Conservation (phyloP, 139 green algal genomes). For the Dunaliella sp. region DNA sequence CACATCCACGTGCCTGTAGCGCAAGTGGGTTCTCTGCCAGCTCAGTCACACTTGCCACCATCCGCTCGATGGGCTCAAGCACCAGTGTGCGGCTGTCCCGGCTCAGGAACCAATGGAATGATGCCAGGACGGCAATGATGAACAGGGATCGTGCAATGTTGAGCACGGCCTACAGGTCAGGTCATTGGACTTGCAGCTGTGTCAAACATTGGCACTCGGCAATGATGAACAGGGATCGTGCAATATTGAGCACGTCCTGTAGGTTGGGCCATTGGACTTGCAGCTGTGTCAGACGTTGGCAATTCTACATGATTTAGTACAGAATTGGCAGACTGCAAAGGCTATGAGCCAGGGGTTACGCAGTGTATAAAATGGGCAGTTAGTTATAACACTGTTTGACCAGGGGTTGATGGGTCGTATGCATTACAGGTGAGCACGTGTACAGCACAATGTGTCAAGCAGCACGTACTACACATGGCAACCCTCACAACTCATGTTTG, state of each 20-base stretch:
- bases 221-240: background rate
- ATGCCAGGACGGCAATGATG: constrained; percentile 76
- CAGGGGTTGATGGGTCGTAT: no score
- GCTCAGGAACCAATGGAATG: constrained; percentile 77
- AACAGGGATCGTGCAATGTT: constrained; percentile 85
- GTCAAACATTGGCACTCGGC: background rate
- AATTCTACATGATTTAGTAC: background rate
- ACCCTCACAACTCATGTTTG: no score
- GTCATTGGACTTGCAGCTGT: background rate
- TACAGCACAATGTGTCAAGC: no score
- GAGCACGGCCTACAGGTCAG: constrained; percentile 60
- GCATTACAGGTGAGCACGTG: no score
- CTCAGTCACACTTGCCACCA: constrained; percentile 70
- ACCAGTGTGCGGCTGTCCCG: constrained; percentile 81
- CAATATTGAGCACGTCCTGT: constrained; percentile 69
- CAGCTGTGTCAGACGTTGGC: background rate
- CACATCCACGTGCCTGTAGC: background rate
- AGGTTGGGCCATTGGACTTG: background rate
- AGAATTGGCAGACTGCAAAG: no score
- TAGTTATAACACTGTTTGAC: no score
- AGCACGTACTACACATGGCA: no score
- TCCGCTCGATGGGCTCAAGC: constrained; percentile 88
- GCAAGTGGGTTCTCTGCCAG: constrained; percentile 61
- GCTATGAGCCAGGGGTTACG: no score
- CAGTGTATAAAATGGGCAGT: no score